These are phyloP conservation scores for Blastocrithidia nonstop DNA, from an alignment of 208 protist species.

Conservation along the genomic window DNA sequence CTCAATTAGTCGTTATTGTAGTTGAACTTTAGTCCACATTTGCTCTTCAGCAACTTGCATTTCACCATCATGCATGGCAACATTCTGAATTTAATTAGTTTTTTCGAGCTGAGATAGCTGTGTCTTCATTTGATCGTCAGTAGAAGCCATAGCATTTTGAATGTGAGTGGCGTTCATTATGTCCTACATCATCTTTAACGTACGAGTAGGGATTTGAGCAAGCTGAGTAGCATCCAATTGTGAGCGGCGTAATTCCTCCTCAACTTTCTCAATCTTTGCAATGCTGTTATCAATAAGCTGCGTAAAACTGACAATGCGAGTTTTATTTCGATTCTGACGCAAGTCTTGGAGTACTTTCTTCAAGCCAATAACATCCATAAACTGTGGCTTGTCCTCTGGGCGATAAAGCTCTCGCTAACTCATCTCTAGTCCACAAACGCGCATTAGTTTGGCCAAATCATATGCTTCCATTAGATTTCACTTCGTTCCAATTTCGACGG, in stretches of 20 bases:
- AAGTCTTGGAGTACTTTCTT: slow-evolving; percentile 69
- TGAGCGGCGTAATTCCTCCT: slow-evolving; percentile 40
- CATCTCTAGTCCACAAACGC: slow-evolving; percentile 43
- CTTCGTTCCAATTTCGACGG: slow-evolving; percentile 64
- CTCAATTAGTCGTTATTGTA: slow-evolving; percentile 67
- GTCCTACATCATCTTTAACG: slow-evolving; percentile 62
- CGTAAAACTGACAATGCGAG: slow-evolving; percentile 60
- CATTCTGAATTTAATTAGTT: slow-evolving; percentile 67
- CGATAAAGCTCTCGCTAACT: slow-evolving; percentile 66
- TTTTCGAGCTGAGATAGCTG: slow-evolving; percentile 66
- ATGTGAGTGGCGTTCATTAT: slow-evolving; percentile 71
- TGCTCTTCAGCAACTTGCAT: slow-evolving; percentile 78
- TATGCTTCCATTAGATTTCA: slow-evolving; percentile 74
- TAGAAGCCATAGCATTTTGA: slow-evolving; percentile 52
- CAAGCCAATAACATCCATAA: slow-evolving; percentile 57
- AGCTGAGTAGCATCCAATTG: slow-evolving; percentile 60
- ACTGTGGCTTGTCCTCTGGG: slow-evolving; percentile 77
- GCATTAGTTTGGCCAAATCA: slow-evolving; percentile 72
- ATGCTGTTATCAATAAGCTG: slow-evolving; percentile 65
- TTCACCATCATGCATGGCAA: slow-evolving; percentile 65
- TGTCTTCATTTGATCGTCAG: slow-evolving; percentile 64
- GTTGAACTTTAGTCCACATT: slow-evolving; percentile 70
- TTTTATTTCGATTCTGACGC: slow-evolving; percentile 68
- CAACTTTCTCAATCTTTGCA: slow-evolving; percentile 67
- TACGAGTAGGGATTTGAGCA: slow-evolving; percentile 35